phyloP scores from a whole-genome alignment of 371 early-diverging fungal genomes.

The Apophysomyces elegans region DNA sequence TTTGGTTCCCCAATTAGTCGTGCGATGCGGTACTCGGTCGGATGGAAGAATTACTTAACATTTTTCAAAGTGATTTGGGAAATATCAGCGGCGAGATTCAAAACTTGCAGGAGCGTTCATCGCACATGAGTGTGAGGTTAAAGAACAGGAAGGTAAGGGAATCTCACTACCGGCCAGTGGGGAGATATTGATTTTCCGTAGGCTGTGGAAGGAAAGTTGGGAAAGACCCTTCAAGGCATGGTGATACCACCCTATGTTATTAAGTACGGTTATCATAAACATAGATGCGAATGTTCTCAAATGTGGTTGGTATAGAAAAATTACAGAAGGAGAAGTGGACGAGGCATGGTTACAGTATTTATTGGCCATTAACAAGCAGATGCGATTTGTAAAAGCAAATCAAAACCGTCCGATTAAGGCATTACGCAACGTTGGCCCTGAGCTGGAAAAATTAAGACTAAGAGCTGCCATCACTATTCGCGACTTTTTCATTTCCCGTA shows the following conservation, averaged over 20 bases:
- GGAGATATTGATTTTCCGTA: conserved; percentile 12
- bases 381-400: conserved; percentile 77
- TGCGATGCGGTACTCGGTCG: conserved; percentile 84
- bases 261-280: conserved; percentile 38
- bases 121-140: conserved; percentile 77
- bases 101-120: conserved; percentile 80
- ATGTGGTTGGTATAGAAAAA: conserved; percentile 52
- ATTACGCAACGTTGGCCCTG: conserved; percentile 85
- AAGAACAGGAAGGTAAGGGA: conserved; percentile 76
- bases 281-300: not conserved
- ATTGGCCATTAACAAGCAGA: conserved; percentile 81
- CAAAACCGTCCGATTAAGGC: conserved; percentile 67
- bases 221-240: conserved; percentile 78
- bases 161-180: not conserved
- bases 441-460: conserved; percentile 83
- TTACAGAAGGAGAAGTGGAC: conserved; percentile 88
- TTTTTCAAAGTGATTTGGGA: conserved; percentile 86
- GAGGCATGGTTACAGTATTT: conserved; percentile 84
- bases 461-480: conserved; percentile 85
- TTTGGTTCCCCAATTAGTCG: conserved; percentile 29
- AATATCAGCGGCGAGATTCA: conserved; percentile 88
- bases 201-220: conserved; percentile 72
- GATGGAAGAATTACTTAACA: conserved; percentile 84
- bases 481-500: conserved; percentile 82
- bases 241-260: conserved; percentile 82